Evolutionary conservation across 352 stramenopile genomes (phyloP), one percentile per base, ranked within the genome.

Genomic region (Pythium dissotocum): DNA sequence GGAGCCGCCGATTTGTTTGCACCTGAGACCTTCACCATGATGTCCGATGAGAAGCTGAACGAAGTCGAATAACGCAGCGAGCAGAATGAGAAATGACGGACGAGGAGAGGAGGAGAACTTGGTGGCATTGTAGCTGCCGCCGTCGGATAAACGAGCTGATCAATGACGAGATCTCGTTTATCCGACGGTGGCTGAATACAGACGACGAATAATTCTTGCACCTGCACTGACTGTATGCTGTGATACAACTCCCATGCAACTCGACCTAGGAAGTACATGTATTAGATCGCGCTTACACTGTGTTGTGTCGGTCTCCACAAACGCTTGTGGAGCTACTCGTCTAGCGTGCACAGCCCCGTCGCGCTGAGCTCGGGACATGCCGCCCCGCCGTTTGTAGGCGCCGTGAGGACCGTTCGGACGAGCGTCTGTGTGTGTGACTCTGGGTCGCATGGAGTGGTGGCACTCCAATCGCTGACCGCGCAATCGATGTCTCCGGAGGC

Each of bases 161-260:
- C 42, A n/a, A n/a, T n/a, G n/a, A n/a, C n/a, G n/a, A n/a, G n/a
- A n/a, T n/a, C n/a, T n/a, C 42, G 18, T 49, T 52, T 52, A 9
- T 52, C 44, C 44, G 44, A 52, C 44, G 44, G 44, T 52, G 44
- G 36, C 36, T n/a, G n/a, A n/a, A n/a, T n/a, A n/a, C n/a, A n/a
- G n/a, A n/a, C n/a, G n/a, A n/a, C n/a, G n/a, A n/a, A n/a, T n/a
- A n/a, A n/a, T n/a, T n/a, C n/a, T n/a, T n/a, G n/a, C n/a, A n/a
- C n/a, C n/a, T n/a, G n/a, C n/a, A n/a, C n/a, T n/a, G n/a, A n/a
- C n/a, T n/a, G n/a, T n/a, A n/a, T n/a, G n/a, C n/a, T n/a, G n/a
- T n/a, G n/a, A n/a, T n/a, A n/a, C n/a, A n/a, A n/a, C n/a, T n/a
- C n/a, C n/a, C n/a, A n/a, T n/a, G n/a, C n/a, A n/a, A n/a, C n/a